Percentiles rank a stretch among this genome's conserved stretches.
Evolutionary conservation across 345 rosid genomes (phyloP).

Genomic region (Lenwebbia sp.): DNA sequence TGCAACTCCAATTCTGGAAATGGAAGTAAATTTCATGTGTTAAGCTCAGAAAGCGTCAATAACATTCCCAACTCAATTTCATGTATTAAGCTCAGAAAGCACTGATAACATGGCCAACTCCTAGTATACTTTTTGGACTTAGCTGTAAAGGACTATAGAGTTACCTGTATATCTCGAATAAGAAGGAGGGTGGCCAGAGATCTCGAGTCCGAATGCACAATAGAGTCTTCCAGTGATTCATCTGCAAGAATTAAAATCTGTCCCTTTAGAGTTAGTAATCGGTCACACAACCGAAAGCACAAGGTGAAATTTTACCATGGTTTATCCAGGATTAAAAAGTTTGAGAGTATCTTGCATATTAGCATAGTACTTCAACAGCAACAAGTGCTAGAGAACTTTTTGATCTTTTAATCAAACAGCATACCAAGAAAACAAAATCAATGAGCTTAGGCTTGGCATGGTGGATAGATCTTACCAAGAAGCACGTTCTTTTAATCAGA

Average conservation of each 20-base stretch:
- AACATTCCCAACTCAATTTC: background rate
- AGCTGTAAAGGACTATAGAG: background rate
- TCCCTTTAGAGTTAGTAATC: slow-evolving; percentile 43
- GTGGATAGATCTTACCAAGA: background rate
- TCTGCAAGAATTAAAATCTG: slow-evolving; percentile 99
- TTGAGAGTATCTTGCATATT: background rate
- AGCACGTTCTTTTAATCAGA: background rate
- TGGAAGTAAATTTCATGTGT: background rate
- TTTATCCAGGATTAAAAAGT: background rate
- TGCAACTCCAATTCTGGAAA: background rate
- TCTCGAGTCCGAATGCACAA: slow-evolving; percentile 89
- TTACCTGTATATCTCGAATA: slow-evolving; percentile 91
- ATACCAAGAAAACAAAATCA: background rate
- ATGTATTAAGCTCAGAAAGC: background rate
- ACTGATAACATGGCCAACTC: background rate
- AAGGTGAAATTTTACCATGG: background rate
- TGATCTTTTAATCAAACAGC: background rate
- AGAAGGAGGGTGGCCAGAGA: slow-evolving; percentile 96
- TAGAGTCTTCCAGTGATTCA: slow-evolving; percentile 83
- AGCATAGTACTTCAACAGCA: background rate
- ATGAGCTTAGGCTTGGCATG: background rate
- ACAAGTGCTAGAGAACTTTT: background rate
- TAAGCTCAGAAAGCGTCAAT: background rate
- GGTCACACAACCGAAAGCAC: background rate
- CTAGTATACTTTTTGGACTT: background rate